Evolutionary conservation across 75 land plant species (phyloP).

Genomic region (Sequoia sempervirens): DNA sequence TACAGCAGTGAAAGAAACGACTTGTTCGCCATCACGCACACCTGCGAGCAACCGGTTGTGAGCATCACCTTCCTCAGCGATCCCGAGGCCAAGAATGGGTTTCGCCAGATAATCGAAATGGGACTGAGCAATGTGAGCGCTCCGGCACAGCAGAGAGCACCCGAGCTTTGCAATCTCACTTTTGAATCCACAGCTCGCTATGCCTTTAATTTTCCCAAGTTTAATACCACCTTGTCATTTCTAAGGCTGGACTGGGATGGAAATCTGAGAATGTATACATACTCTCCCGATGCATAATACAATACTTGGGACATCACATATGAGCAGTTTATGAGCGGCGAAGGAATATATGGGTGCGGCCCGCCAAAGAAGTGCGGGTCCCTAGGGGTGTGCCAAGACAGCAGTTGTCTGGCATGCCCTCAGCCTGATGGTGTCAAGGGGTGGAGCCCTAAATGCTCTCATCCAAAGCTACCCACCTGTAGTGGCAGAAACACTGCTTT

Average conservation of each 20-base stretch:
- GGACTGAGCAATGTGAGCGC: neutral
- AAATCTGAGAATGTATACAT: slow-evolving; percentile 30
- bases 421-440: slow-evolving; percentile 23
- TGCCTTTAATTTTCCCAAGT: slow-evolving; percentile 3
- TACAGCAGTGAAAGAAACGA: neutral
- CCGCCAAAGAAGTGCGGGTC: slow-evolving; percentile 38
- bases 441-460: slow-evolving; percentile 26
- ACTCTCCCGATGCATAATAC: slow-evolving; percentile 16
- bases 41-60: neutral
- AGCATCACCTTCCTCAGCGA: slow-evolving; percentile 9
- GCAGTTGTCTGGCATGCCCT: slow-evolving; percentile 46
- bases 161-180: neutral
- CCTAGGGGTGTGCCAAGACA: slow-evolving; percentile 38
- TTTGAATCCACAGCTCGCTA: neutral
- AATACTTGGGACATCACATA: slow-evolving; percentile 29
- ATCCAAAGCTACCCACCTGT: slow-evolving; percentile 20
- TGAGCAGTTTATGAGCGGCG: slow-evolving; percentile 18
- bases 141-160: neutral
- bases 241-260: slow-evolving; percentile 39
- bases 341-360: slow-evolving; percentile 19
- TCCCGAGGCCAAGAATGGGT: slow-evolving; percentile 9
- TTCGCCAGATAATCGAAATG: slow-evolving; percentile 8
- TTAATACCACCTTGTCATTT: slow-evolving; percentile 24
- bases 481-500: neutral
- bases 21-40: neutral